Percentiles rank a stretch among this genome's conserved stretches.
phyloP scores from a whole-genome alignment of 768 basidiomycete species.

The Leccinum disarticulatum region DNA sequence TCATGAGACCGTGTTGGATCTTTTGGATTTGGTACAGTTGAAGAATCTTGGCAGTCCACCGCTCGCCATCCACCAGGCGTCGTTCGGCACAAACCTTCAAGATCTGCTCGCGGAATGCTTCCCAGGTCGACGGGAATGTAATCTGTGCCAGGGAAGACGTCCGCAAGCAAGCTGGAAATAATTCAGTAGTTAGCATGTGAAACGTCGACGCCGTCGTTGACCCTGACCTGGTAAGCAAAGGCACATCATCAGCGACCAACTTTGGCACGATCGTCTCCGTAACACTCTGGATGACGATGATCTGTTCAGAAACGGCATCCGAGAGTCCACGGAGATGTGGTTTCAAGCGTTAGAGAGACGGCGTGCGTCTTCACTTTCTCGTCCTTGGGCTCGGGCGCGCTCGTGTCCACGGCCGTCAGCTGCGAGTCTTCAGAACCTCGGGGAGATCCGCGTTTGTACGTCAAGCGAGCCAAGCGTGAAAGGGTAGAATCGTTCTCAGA shows the following conservation, averaged over 20 bases:
- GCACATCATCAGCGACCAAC: slow-evolving; percentile 95
- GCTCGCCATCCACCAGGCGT: slow-evolving; percentile 81
- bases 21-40: slow-evolving; percentile 99
- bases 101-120: slow-evolving; percentile 83
- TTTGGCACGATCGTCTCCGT: slow-evolving; percentile 99
- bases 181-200: slow-evolving; percentile 2
- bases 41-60: slow-evolving; percentile 93
- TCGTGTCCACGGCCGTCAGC: slow-evolving; percentile 45
- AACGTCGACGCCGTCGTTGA: background rate
- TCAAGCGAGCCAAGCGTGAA: slow-evolving; percentile 13
- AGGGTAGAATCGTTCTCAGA: slow-evolving; percentile 3
- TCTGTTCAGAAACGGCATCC: slow-evolving; percentile 82
- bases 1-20: slow-evolving; percentile 99
- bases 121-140: slow-evolving; percentile 86
- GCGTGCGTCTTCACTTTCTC: slow-evolving; percentile 17
- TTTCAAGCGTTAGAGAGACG: slow-evolving; percentile 17
- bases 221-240: slow-evolving; percentile 82
- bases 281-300: slow-evolving; percentile 97
- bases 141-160: slow-evolving; percentile 96
- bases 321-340: slow-evolving; percentile 27
- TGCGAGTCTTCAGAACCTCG: slow-evolving; percentile 72
- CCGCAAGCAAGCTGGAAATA: slow-evolving; percentile 72
- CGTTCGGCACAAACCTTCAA: slow-evolving; percentile 82
- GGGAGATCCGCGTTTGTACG: slow-evolving; percentile 36
- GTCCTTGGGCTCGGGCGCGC: slow-evolving; percentile 13